Conservation (phyloP, 768 basidiomycete genomes). For the Arthromyces matolae region DNA sequence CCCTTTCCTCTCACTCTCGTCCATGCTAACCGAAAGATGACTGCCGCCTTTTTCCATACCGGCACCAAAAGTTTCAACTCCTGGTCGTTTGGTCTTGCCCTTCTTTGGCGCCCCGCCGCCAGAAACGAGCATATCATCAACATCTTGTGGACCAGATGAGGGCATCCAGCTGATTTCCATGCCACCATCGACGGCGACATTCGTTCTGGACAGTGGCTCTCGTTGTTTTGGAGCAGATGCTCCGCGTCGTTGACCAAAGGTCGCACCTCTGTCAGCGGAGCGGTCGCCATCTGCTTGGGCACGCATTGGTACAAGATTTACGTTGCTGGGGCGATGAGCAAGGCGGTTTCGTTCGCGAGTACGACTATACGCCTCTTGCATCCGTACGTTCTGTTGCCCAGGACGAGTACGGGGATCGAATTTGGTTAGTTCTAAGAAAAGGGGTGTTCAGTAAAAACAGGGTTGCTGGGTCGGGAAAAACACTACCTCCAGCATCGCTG, state of each 20-base stretch:
- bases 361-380: constrained; percentile 41
- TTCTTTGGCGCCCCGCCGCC: constrained; percentile 24
- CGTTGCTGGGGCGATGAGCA: constrained; percentile 31
- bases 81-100: constrained; percentile 46
- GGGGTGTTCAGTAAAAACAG: constrained; percentile 1
- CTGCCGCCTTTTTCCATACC: constrained; percentile 82
- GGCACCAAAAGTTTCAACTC: constrained; percentile 78
- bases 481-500: constrained; percentile 57
- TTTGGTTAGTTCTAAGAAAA: constrained; percentile 42
- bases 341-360: constrained; percentile 41
- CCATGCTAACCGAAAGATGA: constrained; percentile 42
- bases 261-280: constrained; percentile 45
- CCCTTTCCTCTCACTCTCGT: constrained; percentile 72
- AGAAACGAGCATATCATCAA: constrained; percentile 25
- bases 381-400: constrained; percentile 44
- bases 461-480: constrained; percentile 15
- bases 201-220: constrained; percentile 11
- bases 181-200: constrained; percentile 48
- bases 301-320: constrained; percentile 66
- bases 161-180: constrained; percentile 88
- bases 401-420: constrained; percentile 49
- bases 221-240: constrained; percentile 16
- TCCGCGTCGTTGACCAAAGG: constrained; percentile 68
- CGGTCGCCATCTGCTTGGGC: constrained; percentile 31
- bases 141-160: constrained; percentile 36